phyloP scores from a whole-genome alignment of 306 rosid species.

The Gastrolobium villosum region DNA sequence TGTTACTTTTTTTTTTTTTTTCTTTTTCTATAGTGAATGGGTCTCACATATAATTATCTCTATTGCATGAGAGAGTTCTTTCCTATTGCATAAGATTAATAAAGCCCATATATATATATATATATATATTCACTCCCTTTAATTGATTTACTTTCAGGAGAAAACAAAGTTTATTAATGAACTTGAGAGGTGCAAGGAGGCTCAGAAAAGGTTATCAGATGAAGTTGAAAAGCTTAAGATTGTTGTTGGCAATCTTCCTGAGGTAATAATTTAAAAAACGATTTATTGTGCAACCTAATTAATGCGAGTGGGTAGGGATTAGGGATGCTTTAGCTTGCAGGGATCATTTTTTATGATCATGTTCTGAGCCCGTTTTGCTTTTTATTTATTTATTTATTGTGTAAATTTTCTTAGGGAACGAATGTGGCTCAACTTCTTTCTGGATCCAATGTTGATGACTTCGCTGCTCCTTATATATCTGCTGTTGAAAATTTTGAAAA shows the following conservation, averaged over 20 bases:
- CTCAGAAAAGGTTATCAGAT: slow-evolving; percentile 64
- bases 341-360: background rate
- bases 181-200: slow-evolving; percentile 82
- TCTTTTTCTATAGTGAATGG: no score
- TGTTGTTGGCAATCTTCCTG: slow-evolving; percentile 73
- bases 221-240: slow-evolving; percentile 77
- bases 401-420: slow-evolving; percentile 59
- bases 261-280: slow-evolving; percentile 61
- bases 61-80: no score
- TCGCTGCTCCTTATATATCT: slow-evolving; percentile 61
- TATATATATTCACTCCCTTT: background rate
- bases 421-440: slow-evolving; percentile 68
- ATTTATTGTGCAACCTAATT: slow-evolving; percentile 20
- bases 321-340: background rate
- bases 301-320: background rate
- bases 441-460: slow-evolving; percentile 73
- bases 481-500: slow-evolving; percentile 71
- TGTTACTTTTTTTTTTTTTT: no score
- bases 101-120: no score
- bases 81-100: no score
- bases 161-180: slow-evolving; percentile 71
- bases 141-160: slow-evolving; percentile 61
- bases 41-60: no score
- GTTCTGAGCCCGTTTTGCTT: background rate
- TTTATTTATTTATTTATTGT: background rate